Percentiles rank a stretch among this genome's conserved stretches.
Conservation (phyloP, 2,329 filamentous ascomycete species). For the Bipolaris sorokiniana region DNA sequence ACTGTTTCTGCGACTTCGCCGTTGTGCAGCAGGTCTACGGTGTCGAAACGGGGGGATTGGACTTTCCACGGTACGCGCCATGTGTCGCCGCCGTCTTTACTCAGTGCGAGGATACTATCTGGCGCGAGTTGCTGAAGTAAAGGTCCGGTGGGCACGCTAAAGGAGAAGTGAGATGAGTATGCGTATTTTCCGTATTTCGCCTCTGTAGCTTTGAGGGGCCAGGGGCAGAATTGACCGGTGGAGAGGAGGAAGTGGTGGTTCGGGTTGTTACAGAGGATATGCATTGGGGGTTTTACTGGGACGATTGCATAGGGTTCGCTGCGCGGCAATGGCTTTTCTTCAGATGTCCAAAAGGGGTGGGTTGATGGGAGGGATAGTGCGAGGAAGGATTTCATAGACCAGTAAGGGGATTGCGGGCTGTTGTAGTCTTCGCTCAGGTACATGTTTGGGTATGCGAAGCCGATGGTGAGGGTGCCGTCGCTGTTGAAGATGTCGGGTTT, state of each 20-base stretch:
- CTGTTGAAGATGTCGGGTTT: slow-evolving; percentile 54
- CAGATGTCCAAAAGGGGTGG: slow-evolving; percentile 55
- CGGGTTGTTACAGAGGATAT: slow-evolving; percentile 55
- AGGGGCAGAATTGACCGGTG: slow-evolving; percentile 43
- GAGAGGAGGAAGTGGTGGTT: slow-evolving; percentile 44
- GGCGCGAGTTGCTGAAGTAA: slow-evolving; percentile 51
- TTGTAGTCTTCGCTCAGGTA: slow-evolving; percentile 64
- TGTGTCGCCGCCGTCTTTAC: slow-evolving; percentile 48
- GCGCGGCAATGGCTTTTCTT: slow-evolving; percentile 49
- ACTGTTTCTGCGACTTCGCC: slow-evolving; percentile 13
- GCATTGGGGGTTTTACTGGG: slow-evolving; percentile 45
- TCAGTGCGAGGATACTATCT: slow-evolving; percentile 49
- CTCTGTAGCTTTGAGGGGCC: slow-evolving; percentile 46
- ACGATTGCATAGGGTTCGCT: not conserved
- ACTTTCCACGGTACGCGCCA: slow-evolving; percentile 50
- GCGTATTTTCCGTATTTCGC: slow-evolving; percentile 46
- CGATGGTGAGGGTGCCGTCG: slow-evolving; percentile 60
- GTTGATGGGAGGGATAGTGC: slow-evolving; percentile 46
- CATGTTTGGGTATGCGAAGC: slow-evolving; percentile 58
- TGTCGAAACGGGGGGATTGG: slow-evolving; percentile 6
- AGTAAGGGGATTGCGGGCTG: slow-evolving; percentile 63
- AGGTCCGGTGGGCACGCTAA: slow-evolving; percentile 50
- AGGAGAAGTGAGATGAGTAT: slow-evolving; percentile 46
- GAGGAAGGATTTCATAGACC: slow-evolving; percentile 60
- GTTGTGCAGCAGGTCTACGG: slow-evolving; percentile 7